Percentiles rank a stretch among this genome's conserved stretches.
phyloP scores from a whole-genome alignment of 1,284 basidiomycete species.

The Cryptococcus sp. region DNA sequence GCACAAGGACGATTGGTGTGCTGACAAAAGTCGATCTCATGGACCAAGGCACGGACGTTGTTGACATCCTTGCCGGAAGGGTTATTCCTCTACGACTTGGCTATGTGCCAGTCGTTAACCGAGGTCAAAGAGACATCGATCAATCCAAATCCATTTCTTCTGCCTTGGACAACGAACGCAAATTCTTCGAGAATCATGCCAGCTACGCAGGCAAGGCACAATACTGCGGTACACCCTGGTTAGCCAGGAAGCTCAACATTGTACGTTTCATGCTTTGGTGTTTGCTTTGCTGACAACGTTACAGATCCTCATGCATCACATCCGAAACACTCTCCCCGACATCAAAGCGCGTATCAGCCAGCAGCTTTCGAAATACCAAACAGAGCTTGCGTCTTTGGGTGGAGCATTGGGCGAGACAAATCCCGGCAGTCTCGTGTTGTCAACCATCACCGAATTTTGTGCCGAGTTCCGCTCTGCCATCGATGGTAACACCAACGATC shows the following conservation, averaged over 20 bases:
- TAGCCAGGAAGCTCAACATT: conserved; percentile 94
- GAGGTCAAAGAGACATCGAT: conserved; percentile 96
- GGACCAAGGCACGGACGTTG: conserved; percentile 96
- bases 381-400: conserved; percentile 82
- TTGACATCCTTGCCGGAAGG: conserved; percentile 97
- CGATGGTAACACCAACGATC: conserved; percentile 94
- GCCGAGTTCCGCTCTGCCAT: conserved; percentile 94
- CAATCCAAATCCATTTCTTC: conserved; percentile 75
- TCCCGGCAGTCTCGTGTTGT: conserved; percentile 83
- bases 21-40: conserved; percentile 97
- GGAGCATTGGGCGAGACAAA: conserved; percentile 81
- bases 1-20: conserved; percentile 92
- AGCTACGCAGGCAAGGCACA: conserved; percentile 91
- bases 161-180: conserved; percentile 84
- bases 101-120: conserved; percentile 96
- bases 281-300: not conserved
- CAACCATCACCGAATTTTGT: conserved; percentile 96
- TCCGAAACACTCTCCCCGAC: conserved; percentile 91
- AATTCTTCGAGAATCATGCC: conserved; percentile 90
- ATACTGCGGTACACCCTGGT: conserved; percentile 97
- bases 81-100: conserved; percentile 89
- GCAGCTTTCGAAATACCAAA: conserved; percentile 82
- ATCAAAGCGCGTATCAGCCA: conserved; percentile 90
- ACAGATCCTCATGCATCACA: conserved; percentile 97
- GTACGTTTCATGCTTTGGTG: conserved; percentile 55